Percentiles rank a stretch among this genome's conserved stretches.
phyloP scores from a whole-genome alignment of 306 rosid species.

The Trifolium fragiferum region DNA sequence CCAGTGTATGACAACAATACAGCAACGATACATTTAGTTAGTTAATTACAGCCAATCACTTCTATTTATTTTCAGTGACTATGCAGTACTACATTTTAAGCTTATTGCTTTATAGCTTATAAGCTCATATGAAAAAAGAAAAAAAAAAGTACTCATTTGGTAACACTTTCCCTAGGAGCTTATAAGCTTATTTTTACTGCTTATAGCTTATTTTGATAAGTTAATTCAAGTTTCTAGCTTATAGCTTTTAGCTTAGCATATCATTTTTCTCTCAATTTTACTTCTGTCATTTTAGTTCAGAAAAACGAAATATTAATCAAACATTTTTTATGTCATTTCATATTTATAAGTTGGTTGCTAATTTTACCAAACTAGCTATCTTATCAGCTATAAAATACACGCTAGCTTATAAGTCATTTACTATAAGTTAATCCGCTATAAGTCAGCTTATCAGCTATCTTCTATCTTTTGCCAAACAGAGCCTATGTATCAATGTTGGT shows the following conservation, averaged over 20 bases:
- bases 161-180: not conserved
- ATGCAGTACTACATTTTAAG: too few species aligned
- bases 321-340: not conserved
- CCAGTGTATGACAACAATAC: not conserved
- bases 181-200: too few species aligned
- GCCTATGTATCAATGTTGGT: not conserved
- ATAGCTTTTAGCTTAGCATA: too few species aligned
- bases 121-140: not conserved
- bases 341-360: too few species aligned
- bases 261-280: not conserved
- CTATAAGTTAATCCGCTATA: too few species aligned
- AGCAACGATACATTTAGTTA: not conserved
- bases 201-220: too few species aligned
- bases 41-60: not conserved
- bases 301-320: too few species aligned
- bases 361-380: too few species aligned
- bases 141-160: not conserved
- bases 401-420: too few species aligned
- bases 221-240: not conserved
- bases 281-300: too few species aligned
- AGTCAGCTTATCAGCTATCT: not conserved
- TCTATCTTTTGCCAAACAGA: too few species aligned
- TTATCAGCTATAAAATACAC: not conserved
- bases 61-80: not conserved
- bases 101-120: not conserved